Evolutionary conservation across 257 asterid genomes (phyloP).

Genomic region (Gardenia jasminoides): DNA sequence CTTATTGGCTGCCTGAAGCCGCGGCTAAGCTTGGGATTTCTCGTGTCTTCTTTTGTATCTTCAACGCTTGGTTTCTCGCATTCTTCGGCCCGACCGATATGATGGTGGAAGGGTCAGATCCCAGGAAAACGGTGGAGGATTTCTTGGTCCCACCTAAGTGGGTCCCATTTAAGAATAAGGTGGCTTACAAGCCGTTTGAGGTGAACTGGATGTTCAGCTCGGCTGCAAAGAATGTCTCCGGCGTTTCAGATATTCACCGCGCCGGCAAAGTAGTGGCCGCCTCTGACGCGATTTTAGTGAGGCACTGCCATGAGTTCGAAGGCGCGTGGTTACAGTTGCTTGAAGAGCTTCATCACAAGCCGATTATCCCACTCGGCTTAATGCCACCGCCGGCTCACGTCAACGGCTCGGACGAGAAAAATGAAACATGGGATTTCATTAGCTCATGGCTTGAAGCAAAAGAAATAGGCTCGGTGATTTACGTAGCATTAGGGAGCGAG

Average conservation of each 20-base stretch:
- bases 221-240: neutral
- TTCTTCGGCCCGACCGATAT: neutral
- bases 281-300: neutral
- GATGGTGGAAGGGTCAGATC: neutral
- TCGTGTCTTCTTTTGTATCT: neutral
- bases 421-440: neutral
- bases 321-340: slow-evolving; percentile 14
- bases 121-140: slow-evolving; percentile 9
- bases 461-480: slow-evolving; percentile 5
- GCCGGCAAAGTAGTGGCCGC: neutral
- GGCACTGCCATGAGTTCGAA: slow-evolving; percentile 8
- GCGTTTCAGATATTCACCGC: slow-evolving; percentile 9
- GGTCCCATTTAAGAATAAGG: slow-evolving; percentile 24
- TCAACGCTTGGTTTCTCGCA: neutral
- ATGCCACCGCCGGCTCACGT: slow-evolving; percentile 17
- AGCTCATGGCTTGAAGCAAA: slow-evolving; percentile 4
- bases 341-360: neutral
- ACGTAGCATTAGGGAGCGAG: slow-evolving; percentile 22
- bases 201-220: neutral
- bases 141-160: slow-evolving; percentile 19
- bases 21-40: slow-evolving; percentile 10
- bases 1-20: slow-evolving; percentile 21
- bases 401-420: neutral
- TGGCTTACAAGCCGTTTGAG: slow-evolving; percentile 10
- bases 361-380: slow-evolving; percentile 18